Conservation (phyloP, 2,329 filamentous ascomycete genomes). For the Aspergillus tanneri region DNA sequence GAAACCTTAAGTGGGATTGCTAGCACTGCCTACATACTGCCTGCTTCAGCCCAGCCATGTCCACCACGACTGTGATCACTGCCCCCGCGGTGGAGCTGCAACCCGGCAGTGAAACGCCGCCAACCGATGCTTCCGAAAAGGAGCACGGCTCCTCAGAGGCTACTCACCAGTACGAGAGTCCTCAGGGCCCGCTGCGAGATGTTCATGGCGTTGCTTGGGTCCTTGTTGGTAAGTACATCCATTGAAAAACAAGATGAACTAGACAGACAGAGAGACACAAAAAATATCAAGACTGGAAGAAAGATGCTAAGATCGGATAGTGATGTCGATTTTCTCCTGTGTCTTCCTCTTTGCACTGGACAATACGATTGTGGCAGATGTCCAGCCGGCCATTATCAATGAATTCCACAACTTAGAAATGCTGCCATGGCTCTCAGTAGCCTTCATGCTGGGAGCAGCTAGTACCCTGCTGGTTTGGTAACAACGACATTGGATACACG, state of each 20-base stretch:
- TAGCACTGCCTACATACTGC: no score
- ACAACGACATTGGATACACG: no score
- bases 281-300: not conserved
- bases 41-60: no score
- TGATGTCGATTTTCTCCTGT: not conserved
- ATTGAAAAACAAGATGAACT: not conserved
- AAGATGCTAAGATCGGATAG: not conserved
- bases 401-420: conserved; percentile 9
- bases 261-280: not conserved
- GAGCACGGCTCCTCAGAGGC: no score
- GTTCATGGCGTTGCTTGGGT: not conserved
- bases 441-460: conserved; percentile 13
- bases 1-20: no score
- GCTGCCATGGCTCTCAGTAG: conserved; percentile 18
- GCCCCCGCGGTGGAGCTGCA: no score
- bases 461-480: conserved; percentile 13
- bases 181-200: no score
- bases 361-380: conserved; percentile 14
- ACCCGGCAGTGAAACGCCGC: no score
- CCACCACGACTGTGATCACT: no score
- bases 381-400: conserved; percentile 13
- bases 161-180: no score
- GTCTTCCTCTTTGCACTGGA: conserved; percentile 10
- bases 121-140: no score
- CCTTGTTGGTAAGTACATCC: not conserved